Evolutionary conservation across 106 monocot genomes (phyloP), one percentile per base, ranked within the genome.

Genomic region (Narthecium ossifragum): DNA sequence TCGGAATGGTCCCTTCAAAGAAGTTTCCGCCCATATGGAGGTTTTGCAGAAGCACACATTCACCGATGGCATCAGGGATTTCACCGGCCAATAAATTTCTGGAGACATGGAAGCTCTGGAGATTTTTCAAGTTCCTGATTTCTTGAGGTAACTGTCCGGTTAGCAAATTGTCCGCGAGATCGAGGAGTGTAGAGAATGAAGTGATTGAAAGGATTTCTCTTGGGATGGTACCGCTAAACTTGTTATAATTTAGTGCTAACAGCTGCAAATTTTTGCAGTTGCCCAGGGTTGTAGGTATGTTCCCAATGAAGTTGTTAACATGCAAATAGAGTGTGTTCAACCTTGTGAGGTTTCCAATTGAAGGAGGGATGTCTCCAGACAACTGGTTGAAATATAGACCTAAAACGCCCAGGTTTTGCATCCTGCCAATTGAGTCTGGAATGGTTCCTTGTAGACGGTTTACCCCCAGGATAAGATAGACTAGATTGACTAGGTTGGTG

Each of bases 121-220:
- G 18, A 39, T 24, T 53, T 15, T 10, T 40, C 61, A 70, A 53
- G 14, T 20, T 61, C 2, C 48, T 31, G 38, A 70, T 39, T 26
- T 52, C 61, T 6, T 28, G 6, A 18, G 70, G 70, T 21, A 68
- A 22, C 2, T 39, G 15, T 0, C 61, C 70, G 9, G 18, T 34
- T 15, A 70, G 30, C 12, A 21, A 53, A 45, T 70, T 70, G 28
- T 40, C 28, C n/a, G 61, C 51, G 2, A 70, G n/a, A 41, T 49
- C 41, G 15, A 62, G 14, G 22, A 11, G 34, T 27, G 6, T 26
- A 10, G 26, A 28, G 21, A 70, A 32, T 2, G 60, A 61, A 5
- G 51, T 26, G 32, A 70, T 34, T 11, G 28, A 1, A 23, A 61
- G 21, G 11, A 70, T 2, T 6, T 23, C 60, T n/a, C 0, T 34